Conservation (phyloP, 2,329 filamentous ascomycete species). For the Pleomassaria siparia region DNA sequence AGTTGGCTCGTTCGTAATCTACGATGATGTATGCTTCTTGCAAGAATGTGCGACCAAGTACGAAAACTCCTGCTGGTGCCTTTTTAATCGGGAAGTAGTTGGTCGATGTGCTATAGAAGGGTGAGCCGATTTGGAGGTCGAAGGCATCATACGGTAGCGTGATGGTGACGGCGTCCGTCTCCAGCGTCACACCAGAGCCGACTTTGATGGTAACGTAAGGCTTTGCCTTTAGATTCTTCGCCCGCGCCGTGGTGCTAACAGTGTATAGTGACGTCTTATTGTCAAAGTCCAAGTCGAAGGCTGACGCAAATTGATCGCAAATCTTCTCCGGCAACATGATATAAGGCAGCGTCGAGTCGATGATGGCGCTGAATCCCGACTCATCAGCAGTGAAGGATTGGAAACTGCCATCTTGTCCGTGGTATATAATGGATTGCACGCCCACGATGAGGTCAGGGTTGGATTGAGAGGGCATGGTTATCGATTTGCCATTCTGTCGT, state of each 20-base stretch:
- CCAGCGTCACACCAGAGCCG: constrained; percentile 9
- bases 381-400: constrained; percentile 13
- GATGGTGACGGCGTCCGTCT: constrained; percentile 20
- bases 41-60: constrained; percentile 39
- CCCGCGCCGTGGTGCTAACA: constrained; percentile 29
- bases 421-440: constrained; percentile 26
- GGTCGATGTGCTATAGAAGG: constrained; percentile 11
- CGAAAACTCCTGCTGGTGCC: constrained; percentile 22
- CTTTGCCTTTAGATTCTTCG: constrained; percentile 25
- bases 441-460: constrained; percentile 30
- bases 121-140: constrained; percentile 16
- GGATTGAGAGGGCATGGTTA: constrained; percentile 17
- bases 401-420: constrained; percentile 8
- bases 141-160: constrained; percentile 34
- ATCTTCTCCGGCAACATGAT: constrained; percentile 33
- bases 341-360: constrained; percentile 45
- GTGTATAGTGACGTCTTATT: constrained; percentile 34
- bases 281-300: constrained; percentile 42
- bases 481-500: constrained; percentile 15
- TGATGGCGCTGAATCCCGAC: constrained; percentile 28
- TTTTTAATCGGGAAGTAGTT: constrained; percentile 37
- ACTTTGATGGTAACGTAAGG: constrained; percentile 31
- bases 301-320: constrained; percentile 40
- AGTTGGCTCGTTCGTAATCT: constrained; percentile 40
- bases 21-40: constrained; percentile 43